Conservation (phyloP, 2,329 filamentous ascomycete species). For the Claviceps sp. region DNA sequence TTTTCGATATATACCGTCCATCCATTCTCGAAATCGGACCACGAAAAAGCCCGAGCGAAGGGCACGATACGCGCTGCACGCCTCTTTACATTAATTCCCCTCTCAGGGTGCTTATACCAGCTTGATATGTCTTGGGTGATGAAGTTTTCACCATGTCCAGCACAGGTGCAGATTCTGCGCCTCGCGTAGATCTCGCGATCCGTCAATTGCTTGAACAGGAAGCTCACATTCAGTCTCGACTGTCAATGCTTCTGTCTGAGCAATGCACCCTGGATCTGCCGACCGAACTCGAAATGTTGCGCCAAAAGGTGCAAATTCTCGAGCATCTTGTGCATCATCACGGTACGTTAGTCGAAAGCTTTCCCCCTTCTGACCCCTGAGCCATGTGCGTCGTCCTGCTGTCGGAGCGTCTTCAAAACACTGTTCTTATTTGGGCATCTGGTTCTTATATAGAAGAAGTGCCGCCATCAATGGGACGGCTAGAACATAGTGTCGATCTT, state of each 20-base stretch:
- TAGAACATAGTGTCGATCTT: not conserved
- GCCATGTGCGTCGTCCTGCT: not conserved
- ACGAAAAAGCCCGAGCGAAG: not conserved
- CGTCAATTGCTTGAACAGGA: slow-evolving; percentile 35
- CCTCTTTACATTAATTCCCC: not conserved
- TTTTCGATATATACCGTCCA: no score
- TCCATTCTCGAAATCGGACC: not conserved
- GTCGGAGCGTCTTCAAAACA: not conserved
- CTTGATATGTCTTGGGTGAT: slow-evolving; percentile 3
- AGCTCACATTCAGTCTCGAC: slow-evolving; percentile 37
- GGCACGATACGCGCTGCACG: not conserved
- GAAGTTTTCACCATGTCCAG: slow-evolving; percentile 6
- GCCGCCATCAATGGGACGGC: not conserved
- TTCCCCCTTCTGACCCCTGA: not conserved
- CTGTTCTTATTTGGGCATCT: slow-evolving; percentile 2
- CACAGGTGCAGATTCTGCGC: slow-evolving; percentile 4
- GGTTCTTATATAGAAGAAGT: not conserved
- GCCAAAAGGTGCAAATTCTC: slow-evolving; percentile 38
- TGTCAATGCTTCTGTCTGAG: slow-evolving; percentile 32
- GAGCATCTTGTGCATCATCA: slow-evolving; percentile 34
- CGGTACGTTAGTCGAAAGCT: slow-evolving; percentile 24
- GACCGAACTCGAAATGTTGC: slow-evolving; percentile 40
- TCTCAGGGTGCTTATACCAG: not conserved
- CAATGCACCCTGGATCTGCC: slow-evolving; percentile 34
- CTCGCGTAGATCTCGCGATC: slow-evolving; percentile 18